Percentiles rank a stretch among this genome's conserved stretches.
Evolutionary conservation across 345 rosid genomes (phyloP).

Genomic region (Pistacia integerrima): DNA sequence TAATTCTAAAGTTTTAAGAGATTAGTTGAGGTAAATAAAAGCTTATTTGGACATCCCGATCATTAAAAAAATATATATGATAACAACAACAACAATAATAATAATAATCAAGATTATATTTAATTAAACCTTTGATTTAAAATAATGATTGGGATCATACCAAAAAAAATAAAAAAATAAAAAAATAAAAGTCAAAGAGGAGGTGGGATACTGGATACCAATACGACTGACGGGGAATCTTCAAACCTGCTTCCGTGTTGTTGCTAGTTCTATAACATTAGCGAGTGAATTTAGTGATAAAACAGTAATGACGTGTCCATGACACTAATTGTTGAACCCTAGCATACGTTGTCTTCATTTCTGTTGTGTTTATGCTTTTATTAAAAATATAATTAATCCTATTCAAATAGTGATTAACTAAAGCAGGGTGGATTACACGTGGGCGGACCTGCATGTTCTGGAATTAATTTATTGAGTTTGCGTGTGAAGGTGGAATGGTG

Average conservation of each 20-base stretch:
- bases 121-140: no score
- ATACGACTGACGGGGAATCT: conserved; percentile 19
- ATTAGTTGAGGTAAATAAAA: no score
- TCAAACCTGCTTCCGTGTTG: conserved; percentile 26
- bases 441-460: not conserved
- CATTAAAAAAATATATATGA: no score
- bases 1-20: no score
- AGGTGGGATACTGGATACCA: not conserved
- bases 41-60: no score
- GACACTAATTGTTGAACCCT: not conserved
- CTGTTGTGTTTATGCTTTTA: not conserved
- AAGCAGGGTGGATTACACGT: not conserved
- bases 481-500: no score
- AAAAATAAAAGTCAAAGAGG: conserved; percentile 2
- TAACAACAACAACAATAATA: no score
- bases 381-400: no score
- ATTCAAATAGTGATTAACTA: no score
- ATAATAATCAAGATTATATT: no score
- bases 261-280: not conserved
- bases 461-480: no score
- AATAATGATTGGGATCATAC: not conserved
- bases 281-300: not conserved
- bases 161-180: no score
- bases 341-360: not conserved
- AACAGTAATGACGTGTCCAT: not conserved